These are phyloP conservation scores for sunflower (Helianthus annuus) DNA, from an alignment of 129 eudicot genomes.

Conservation along the genomic window HanXRQr2.0-SUNRISE NC_035439.2:134849325-134849824, in stretches of 20 bases:
- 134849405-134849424: too few species aligned
- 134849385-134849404: too few species aligned
- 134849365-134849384: too few species aligned
- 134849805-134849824: slow-evolving; percentile 24
- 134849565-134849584: slow-evolving; percentile 5
- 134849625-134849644: slow-evolving; percentile 18
- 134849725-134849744: slow-evolving; percentile 30
- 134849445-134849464: slow-evolving; percentile 11
- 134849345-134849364: too few species aligned
- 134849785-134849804: slow-evolving; percentile 21
- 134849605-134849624: slow-evolving; percentile 25
- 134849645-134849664: slow-evolving; percentile 22
- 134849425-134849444: too few species aligned
- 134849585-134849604: background rate
- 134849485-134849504: background rate
- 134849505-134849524: slow-evolving; percentile 28
- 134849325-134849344: too few species aligned
- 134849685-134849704: slow-evolving; percentile 23
- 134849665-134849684: slow-evolving; percentile 31
- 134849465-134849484: slow-evolving; percentile 16
- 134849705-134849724: slow-evolving; percentile 22
- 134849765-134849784: slow-evolving; percentile 24
- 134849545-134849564: slow-evolving; percentile 16
- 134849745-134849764: slow-evolving; percentile 33
- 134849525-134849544: background rate